Conservation (phyloP, 192 early-diverging fungal species). For the Coemansia sp. region DNA sequence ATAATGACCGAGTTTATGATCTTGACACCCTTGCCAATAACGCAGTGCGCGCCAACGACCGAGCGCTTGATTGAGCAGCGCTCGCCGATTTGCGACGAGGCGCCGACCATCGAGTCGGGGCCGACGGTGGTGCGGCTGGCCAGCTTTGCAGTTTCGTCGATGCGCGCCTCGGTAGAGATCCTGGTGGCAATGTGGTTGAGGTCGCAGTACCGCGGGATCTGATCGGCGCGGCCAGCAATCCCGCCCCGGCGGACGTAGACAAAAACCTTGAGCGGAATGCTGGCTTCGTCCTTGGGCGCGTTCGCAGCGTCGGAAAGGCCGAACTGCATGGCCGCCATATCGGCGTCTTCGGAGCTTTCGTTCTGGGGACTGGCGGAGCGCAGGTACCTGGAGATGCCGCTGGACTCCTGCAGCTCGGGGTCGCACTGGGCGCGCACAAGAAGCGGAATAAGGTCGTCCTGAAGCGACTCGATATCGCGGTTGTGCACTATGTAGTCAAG, state of each 20-base stretch:
- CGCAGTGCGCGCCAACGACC: slow-evolving; percentile 88
- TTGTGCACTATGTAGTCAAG: slow-evolving; percentile 74
- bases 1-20: slow-evolving; percentile 94
- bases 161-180: slow-evolving; percentile 55
- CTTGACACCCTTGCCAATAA: slow-evolving; percentile 96
- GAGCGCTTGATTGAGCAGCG: slow-evolving; percentile 92
- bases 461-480: slow-evolving; percentile 70
- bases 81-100: slow-evolving; percentile 86
- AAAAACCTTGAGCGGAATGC: slow-evolving; percentile 56
- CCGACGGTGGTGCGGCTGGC: slow-evolving; percentile 75
- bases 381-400: slow-evolving; percentile 31
- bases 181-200: slow-evolving; percentile 73
- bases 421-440: slow-evolving; percentile 86
- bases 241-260: slow-evolving; percentile 64
- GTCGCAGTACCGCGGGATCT: slow-evolving; percentile 80
- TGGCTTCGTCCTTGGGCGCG: slow-evolving; percentile 42
- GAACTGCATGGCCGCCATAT: slow-evolving; percentile 24
- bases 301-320: slow-evolving; percentile 25
- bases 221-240: slow-evolving; percentile 83
- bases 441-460: slow-evolving; percentile 81
- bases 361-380: slow-evolving; percentile 30
- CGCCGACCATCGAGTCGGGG: slow-evolving; percentile 86
- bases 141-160: slow-evolving; percentile 71
- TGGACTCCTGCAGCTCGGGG: slow-evolving; percentile 57
- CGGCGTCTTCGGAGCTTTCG: slow-evolving; percentile 45